Base-by-base conservation (phyloP, 441 rosid species). In the Hura crepitans region DNA sequence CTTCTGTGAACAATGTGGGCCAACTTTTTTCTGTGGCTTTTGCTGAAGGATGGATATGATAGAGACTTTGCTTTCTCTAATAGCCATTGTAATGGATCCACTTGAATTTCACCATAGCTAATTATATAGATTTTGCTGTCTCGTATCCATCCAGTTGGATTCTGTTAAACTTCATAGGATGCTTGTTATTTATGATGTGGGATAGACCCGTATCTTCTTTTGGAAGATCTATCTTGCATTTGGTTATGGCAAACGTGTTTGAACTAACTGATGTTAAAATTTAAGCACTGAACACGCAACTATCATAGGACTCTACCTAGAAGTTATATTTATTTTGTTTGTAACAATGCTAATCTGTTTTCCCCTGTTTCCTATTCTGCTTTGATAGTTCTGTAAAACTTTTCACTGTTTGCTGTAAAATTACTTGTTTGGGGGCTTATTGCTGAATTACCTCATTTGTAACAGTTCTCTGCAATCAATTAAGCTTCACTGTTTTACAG, bases 401-500 rank as follows among this genome's bases (percentile, higher is more conserved):
- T 62, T n/a, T 11, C 43, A 51, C 1, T 53, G 49, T 12, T 42
- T 51, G 23, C 50, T 71, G 20, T 4, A 54, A 46, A 37, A 50
- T 27, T 42, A 35, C 13, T n/a, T 25, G 11, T 31, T 64, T 27
- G 12, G 35, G 57, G 49, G 4, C 2, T 63, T 46, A 3, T 56
- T 23, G 33, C n/a, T 47, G 31, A 57, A 47, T 65, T 46, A n/a
- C 30, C 63, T 55, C 54, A 42, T 51, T 5, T 66, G 12, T 30
- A 11, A 62, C 62, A n/a, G n/a, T 63, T 15, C 33, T 31, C 17
- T 30, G 14, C 65, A 12, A 23, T 37, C 49, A 42, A 30, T 50
- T 62, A 61, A 62, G 49, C 15, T 72, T 78, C 33, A 77, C 45
- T 65, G 54, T 9, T 73, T 74, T 65, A 49, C 79, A 95, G 99